These are phyloP conservation scores for Pulveroboletus sp. DNA, from an alignment of 768 basidiomycete genomes.

Conservation along the genomic window DNA sequence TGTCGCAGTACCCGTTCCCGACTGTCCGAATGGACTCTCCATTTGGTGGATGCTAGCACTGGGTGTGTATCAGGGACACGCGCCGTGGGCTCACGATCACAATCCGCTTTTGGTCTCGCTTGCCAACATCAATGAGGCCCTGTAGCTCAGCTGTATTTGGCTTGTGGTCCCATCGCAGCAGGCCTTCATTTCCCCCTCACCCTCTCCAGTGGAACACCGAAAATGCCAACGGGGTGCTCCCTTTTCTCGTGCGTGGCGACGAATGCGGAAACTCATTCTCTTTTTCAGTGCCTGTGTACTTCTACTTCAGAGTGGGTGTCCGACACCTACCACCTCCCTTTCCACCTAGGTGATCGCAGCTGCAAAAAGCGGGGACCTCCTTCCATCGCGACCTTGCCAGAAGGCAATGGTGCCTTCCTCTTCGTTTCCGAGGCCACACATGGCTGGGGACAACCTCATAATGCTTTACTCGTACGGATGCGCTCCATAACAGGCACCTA, in stretches of 20 bases:
- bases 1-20: no score
- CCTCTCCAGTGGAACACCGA: conserved; percentile 10
- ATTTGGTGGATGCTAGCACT: background rate
- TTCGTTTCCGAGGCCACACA: background rate
- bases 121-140: background rate
- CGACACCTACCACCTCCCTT: background rate
- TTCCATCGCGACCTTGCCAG: no score
- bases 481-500: background rate
- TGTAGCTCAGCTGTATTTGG: background rate
- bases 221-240: background rate
- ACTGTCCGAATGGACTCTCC: background rate
- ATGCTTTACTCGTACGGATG: background rate
- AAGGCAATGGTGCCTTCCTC: background rate
- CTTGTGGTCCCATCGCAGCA: background rate
- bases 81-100: background rate
- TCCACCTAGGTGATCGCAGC: no score
- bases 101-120: background rate
- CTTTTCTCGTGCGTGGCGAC: background rate
- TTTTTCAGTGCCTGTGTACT: background rate
- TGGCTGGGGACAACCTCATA: background rate
- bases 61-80: background rate
- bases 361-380: no score
- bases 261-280: background rate
- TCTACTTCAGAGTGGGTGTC: background rate
- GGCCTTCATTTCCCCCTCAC: background rate